Evolutionary conservation across 352 stramenopile species (phyloP).

Genomic region (Pythium guiyangense): DNA sequence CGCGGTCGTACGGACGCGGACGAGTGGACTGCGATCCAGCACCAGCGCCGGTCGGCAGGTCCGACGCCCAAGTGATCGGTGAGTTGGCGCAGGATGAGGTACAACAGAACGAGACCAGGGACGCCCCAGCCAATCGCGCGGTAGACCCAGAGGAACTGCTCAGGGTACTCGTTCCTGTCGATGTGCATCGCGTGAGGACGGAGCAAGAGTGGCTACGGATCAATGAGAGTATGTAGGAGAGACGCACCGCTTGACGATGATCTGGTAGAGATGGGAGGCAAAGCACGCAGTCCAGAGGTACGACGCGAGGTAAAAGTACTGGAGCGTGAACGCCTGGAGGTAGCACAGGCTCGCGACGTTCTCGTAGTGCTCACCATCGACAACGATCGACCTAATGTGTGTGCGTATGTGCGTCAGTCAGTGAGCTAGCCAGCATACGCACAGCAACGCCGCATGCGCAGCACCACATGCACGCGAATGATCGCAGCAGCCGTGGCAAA

Average conservation of each 20-base stretch:
- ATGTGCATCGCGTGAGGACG: background rate
- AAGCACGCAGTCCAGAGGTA: conserved; percentile 86
- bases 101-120: conserved; percentile 44
- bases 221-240: background rate
- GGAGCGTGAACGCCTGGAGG: conserved; percentile 55
- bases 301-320: conserved; percentile 81
- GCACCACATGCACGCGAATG: too few relatives aligned
- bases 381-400: conserved; percentile 44
- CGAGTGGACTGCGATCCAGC: conserved; percentile 61
- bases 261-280: conserved; percentile 84
- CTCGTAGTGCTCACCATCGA: conserved; percentile 49
- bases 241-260: conserved; percentile 66
- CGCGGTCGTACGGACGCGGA: conserved; percentile 10
- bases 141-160: conserved; percentile 59
- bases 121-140: conserved; percentile 61
- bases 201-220: background rate
- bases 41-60: conserved; percentile 64
- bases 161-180: conserved; percentile 64
- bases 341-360: conserved; percentile 55
- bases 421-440: background rate
- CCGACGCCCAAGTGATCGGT: conserved; percentile 66
- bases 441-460: background rate
- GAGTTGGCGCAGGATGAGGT: conserved; percentile 61
- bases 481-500: too few relatives aligned
- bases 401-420: background rate